phyloP scores from a whole-genome alignment of 768 basidiomycete genomes.

The Rhodotorula sphaerocarpa region DNA sequence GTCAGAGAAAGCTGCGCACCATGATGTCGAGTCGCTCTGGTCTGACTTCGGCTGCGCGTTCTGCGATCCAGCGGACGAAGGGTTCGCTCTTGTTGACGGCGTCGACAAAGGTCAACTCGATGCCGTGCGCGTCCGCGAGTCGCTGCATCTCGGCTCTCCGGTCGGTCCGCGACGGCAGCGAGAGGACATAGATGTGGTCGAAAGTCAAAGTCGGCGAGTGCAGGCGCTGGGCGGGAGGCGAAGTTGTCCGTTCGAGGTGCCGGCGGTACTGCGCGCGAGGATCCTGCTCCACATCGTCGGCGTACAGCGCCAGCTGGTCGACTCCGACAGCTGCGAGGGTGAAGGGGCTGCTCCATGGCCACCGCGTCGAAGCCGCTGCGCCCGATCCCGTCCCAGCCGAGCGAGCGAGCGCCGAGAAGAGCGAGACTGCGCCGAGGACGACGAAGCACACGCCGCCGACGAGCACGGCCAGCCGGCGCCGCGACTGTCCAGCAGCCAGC shows the following conservation, averaged over 20 bases:
- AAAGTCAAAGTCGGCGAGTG: constrained; percentile 39
- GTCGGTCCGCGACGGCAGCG: constrained; percentile 35
- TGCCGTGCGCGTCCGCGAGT: constrained; percentile 36
- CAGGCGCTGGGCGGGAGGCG: constrained; percentile 5
- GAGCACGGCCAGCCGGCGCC: too few species aligned
- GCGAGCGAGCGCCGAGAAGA: too few species aligned
- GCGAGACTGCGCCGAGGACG: too few species aligned
- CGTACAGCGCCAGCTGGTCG: neutral
- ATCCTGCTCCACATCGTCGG: too few species aligned
- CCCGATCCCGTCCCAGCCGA: too few species aligned
- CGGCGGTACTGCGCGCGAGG: constrained; percentile 10
- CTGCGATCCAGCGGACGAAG: constrained; percentile 38
- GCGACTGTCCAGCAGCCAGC: too few species aligned
- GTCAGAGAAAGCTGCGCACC: neutral
- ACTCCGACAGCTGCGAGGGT: neutral
- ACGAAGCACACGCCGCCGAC: too few species aligned
- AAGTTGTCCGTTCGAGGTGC: constrained; percentile 30
- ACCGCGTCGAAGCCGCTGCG: too few species aligned
- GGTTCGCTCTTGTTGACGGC: constrained; percentile 35
- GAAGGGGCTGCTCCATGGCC: too few species aligned
- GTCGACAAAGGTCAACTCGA: constrained; percentile 40
- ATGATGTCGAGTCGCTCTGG: constrained; percentile 20
- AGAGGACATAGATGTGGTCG: constrained; percentile 40
- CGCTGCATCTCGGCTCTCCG: constrained; percentile 37
- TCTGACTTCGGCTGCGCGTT: constrained; percentile 33